Evolutionary conservation across 2,329 filamentous ascomycete species (phyloP), one percentile per base, ranked within the genome.

Genomic region (Ilyonectria mors-panacis): DNA sequence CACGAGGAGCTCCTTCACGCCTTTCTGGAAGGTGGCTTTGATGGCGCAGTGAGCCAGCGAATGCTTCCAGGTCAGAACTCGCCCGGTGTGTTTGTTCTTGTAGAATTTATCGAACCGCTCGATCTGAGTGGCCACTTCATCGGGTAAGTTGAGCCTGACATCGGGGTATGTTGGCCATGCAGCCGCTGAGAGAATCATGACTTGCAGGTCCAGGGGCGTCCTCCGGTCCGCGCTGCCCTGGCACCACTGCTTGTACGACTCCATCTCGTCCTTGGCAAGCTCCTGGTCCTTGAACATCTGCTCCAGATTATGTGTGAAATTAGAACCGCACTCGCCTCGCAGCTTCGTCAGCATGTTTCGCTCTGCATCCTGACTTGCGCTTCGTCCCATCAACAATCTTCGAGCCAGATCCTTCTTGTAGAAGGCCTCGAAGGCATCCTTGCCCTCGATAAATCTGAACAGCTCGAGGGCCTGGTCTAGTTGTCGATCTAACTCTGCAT

Each of bases 231-330:
- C 79, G 61, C 87, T 87, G 58, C 86, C 86, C 17, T 88, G 85
- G 17, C 87, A 86, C 82, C 81, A 94, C 80, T 81, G 87, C 79
- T 92, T 96, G 83, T 97, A 99, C 0, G 92, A 89, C n/a, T 87
- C 83, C 92, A 98, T 97, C 78, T 98, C 95, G 75, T 98, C 96
- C 67, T 93, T 92, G 13, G 93, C 93, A 21, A 98, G 87, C 78
- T 98, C 95, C 80, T 98, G 94, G 77, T 99, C 96, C 80, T 97
- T 97, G 85, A 99, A 99, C 96, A 99, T 99, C 69, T 95, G 94
- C 81, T 99, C 97, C 0, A 99, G 86, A 76, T 99, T 99, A 78
- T 97, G 95, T 0, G 96, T 99, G 79, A 99, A 98, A 73, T 90
- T 93, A 15, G 93, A 92, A 44, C 96, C 96, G 78, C 96, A 99